Conservation (phyloP, 176 grass and related monocot genomes). For the Lolium rigidum region DNA sequence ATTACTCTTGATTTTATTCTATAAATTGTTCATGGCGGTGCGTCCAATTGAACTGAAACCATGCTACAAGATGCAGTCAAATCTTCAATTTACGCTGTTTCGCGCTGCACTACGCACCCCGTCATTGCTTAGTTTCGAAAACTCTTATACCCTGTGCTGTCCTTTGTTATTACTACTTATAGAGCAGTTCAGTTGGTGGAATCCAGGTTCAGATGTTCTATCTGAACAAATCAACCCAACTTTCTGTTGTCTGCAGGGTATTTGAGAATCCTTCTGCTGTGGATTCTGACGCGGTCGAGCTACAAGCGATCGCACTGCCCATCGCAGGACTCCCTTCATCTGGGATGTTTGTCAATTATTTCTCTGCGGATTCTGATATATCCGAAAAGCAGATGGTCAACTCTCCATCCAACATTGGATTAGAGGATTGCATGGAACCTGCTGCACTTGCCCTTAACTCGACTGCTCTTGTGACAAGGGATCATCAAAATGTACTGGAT, state of each 20-base stretch:
- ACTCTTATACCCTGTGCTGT: background rate
- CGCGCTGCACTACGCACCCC: background rate
- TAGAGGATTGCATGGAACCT: constrained; percentile 70
- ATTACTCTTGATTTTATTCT: constrained; percentile 5
- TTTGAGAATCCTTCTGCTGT: constrained; percentile 41
- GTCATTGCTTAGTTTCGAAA: background rate
- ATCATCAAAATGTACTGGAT: constrained; percentile 61
- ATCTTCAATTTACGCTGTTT: background rate
- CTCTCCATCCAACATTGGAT: constrained; percentile 29
- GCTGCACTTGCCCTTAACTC: constrained; percentile 55
- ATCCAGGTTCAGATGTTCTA: background rate
- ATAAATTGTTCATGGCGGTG: constrained; percentile 15
- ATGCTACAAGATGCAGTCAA: background rate
- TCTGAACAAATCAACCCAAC: background rate
- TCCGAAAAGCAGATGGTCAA: constrained; percentile 28
- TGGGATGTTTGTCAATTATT: constrained; percentile 46
- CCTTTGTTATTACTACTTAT: background rate
- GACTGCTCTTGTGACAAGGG: constrained; percentile 52
- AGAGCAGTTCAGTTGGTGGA: constrained; percentile 1
- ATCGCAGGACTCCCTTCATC: constrained; percentile 38
- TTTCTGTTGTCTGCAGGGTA: constrained; percentile 35
- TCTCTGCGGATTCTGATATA: constrained; percentile 25
- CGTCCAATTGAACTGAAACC: background rate
- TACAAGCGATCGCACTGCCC: constrained; percentile 37
- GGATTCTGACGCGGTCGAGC: constrained; percentile 5